Evolutionary conservation across 2,329 filamentous ascomycete genomes (phyloP), one percentile per base, ranked within the genome.

Genomic region (Epichloe aotearoae): DNA sequence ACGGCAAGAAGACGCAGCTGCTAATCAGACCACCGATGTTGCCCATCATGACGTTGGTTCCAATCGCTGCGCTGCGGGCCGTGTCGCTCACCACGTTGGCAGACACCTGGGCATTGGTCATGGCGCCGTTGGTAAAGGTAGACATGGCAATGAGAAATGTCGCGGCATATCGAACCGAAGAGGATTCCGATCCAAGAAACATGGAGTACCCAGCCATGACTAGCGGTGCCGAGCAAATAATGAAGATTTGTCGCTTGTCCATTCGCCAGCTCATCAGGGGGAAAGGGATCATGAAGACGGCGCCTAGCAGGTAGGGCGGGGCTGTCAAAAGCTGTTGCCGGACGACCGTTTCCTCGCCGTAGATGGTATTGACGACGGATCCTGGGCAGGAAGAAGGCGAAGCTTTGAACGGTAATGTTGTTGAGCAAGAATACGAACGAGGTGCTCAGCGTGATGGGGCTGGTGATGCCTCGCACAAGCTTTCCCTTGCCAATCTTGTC

Each of bases 41-140:
- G 30, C 83, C 84, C 23, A 85, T 68, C 82, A 87, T 86, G 59
- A 87, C 65, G 46, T 79, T 80, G 0, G 75, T 77, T 11, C 78
- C 82, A 43, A 87, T 84, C 3, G 81, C 82, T 1, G 80, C 75
- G 10, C 78, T 79, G 14, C 83, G 74, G 0, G 84, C 80, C 0
- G 84, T 85, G 57, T 88, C 84, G 4, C 79, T 81, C 7, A 86
- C 75, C 0, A 88, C 82, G 56, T 87, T 87, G 6, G 82, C 83
- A 0, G 82, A 79, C 0, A 77, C 79, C 50, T 86, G 76, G 0
- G 83, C 83, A 55, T 84, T 86, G 56, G 75, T 77, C 12, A 88
- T 72, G 0, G 83, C 73, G 0, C 82, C 83, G 44, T 80, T 75
- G 3, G 76, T 65, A 58, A 85, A 87, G 4, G 79, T 76, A 0